Evolutionary conservation across 1,139 yeast genomes (phyloP).

Genomic region (Casaregolazyma suthepensis): DNA sequence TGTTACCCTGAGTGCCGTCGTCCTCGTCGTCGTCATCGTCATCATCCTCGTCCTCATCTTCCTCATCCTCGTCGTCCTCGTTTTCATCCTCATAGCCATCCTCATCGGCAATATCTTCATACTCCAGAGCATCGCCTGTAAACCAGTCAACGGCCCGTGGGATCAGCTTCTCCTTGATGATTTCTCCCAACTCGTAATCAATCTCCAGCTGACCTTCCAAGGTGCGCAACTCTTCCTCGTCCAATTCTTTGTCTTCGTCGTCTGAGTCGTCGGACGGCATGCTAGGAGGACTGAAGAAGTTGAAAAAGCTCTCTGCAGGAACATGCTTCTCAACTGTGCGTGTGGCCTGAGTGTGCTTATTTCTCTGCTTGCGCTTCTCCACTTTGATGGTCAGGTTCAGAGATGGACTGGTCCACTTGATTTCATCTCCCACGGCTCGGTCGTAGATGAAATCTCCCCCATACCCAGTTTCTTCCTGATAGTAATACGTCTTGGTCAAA

Average conservation of each 20-base stretch:
- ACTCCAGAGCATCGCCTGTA: conserved; percentile 89
- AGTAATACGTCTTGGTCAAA: conserved; percentile 81
- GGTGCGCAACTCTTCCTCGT: conserved; percentile 56
- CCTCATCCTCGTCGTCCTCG: conserved; percentile 53
- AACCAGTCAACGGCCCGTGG: conserved; percentile 98
- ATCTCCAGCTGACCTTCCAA: conserved; percentile 80
- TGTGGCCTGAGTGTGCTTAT: conserved; percentile 94
- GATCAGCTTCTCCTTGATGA: conserved; percentile 87
- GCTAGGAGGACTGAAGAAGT: conserved; percentile 90
- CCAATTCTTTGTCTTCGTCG: conserved; percentile 42
- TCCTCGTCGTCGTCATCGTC: conserved; percentile 49
- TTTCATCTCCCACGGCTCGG: conserved; percentile 87
- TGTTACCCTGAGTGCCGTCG: conserved; percentile 35
- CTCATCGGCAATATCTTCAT: conserved; percentile 42
- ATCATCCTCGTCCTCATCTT: conserved; percentile 43
- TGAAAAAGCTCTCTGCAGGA: conserved; percentile 90
- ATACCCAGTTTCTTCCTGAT: conserved; percentile 90
- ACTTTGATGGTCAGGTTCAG: conserved; percentile 77
- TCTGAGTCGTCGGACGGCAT: conserved; percentile 55
- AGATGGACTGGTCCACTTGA: conserved; percentile 79
- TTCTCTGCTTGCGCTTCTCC: conserved; percentile 96
- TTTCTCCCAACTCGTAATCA: conserved; percentile 95
- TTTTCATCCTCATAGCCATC: conserved; percentile 43
- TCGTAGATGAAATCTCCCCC: conserved; percentile 96
- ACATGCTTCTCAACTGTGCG: conserved; percentile 93